Evolutionary conservation across 768 basidiomycete species (phyloP).

Genomic region (Amanita rubescens): DNA sequence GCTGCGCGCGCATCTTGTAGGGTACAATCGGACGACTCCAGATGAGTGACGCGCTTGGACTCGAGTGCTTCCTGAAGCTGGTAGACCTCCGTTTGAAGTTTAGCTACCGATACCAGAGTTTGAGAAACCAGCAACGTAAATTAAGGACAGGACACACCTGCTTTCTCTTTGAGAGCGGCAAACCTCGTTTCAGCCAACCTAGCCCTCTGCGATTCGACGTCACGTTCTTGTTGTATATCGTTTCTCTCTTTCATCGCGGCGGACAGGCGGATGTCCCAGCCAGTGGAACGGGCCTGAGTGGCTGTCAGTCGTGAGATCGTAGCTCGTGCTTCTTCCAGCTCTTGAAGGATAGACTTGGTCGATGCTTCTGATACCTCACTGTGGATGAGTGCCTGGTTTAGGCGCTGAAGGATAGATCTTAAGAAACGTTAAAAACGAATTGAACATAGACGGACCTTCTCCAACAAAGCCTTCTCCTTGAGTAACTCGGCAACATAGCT

Average conservation of each 20-base stretch:
- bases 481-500: conserved; percentile 25
- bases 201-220: conserved; percentile 60
- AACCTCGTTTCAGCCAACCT: conserved; percentile 61
- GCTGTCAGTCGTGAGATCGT: conserved; percentile 60
- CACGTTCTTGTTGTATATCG: conserved; percentile 78
- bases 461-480: conserved; percentile 53
- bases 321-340: conserved; percentile 66
- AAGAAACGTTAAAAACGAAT: neutral
- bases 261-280: conserved; percentile 61
- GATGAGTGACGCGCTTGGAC: conserved; percentile 47
- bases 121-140: neutral
- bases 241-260: conserved; percentile 68
- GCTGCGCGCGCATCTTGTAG: conserved; percentile 57
- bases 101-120: conserved; percentile 34
- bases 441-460: conserved; percentile 39
- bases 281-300: conserved; percentile 62
- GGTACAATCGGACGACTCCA: conserved; percentile 62
- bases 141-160: conserved; percentile 33
- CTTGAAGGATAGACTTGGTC: conserved; percentile 63
- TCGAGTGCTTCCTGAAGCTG: conserved; percentile 60
- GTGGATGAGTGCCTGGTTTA: conserved; percentile 73
- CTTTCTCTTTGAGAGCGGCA: conserved; percentile 57
- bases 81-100: conserved; percentile 60
- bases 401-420: conserved; percentile 37
- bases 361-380: conserved; percentile 77